Evolutionary conservation across 441 rosid genomes (phyloP), one percentile per base, ranked within the genome.

Genomic region (Raphanus hybrid): DNA sequence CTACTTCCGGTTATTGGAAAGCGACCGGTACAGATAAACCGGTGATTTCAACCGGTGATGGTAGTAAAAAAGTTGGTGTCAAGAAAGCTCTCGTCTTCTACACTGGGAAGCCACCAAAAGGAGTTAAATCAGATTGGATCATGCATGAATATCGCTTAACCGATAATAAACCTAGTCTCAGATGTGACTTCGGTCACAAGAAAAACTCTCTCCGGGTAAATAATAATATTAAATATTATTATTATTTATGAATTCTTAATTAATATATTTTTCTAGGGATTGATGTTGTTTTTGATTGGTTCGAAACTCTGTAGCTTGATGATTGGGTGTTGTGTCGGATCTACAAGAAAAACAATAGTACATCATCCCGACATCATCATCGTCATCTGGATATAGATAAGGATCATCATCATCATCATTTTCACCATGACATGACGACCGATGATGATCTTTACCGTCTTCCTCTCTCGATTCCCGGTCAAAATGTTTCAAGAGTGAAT

Each of bases 1-100:
- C 99, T 0, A 92, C 96, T 50, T 96, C 99, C 0, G 99, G 99
- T 5, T 96, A 96, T 72, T 96, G 99, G 99, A 96, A 96, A 83
- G 99, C 99, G 0, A 96, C 99, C 0, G 99, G 99, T 82, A 98
- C 98, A 12, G 99, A 96, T 83, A 86, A 78, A 73, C 77, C 81
- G 74, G 78, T 78, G 10, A 60, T 78, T 37, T 70, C 75, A 70
- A 78, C 81, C 7, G 77, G 83, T 0, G 84, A 79, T 1, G 86
- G 84, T 0, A 79, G 75, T 39, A 79, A 80, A 55, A 85, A 82
- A 27, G 63, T 80, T 0, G 80, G 83, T 4, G 72, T 76, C 5
- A 76, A 73, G 37, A 80, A 80, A 43, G 77, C 83, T 6, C 63
- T 81, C 1, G 83, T 81, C 3, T 81, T 76, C 32, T 81, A 81